These are phyloP conservation scores for Debaryomyces psychrophilus DNA, from an alignment of 1,139 yeast species.

Conservation along the genomic window DNA sequence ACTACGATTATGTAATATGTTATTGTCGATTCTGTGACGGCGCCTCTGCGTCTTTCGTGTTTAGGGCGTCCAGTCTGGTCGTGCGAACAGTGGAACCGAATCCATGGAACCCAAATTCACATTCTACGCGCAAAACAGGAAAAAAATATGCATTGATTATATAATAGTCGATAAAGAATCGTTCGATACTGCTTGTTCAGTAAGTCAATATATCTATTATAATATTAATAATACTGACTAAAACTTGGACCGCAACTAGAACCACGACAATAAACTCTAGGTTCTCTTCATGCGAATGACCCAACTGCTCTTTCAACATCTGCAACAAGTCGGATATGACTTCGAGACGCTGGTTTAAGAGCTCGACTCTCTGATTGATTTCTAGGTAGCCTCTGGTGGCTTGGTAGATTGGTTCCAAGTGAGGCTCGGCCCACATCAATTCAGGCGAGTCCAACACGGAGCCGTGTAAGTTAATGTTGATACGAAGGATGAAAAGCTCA, in stretches of 20 bases:
- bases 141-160: not conserved
- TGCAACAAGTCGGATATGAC: conserved; percentile 90
- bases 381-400: conserved; percentile 95
- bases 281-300: conserved; percentile 89
- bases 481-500: conserved; percentile 86
- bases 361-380: conserved; percentile 87
- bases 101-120: not conserved
- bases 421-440: conserved; percentile 98
- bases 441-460: conserved; percentile 96
- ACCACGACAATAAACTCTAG: conserved; percentile 90
- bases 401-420: conserved; percentile 93
- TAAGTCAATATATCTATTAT: conserved; percentile 44
- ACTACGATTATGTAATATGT: not conserved
- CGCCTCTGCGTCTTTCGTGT: not conserved
- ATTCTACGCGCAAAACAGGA: not conserved
- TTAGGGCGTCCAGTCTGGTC: not conserved
- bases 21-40: not conserved
- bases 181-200: conserved; percentile 12
- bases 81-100: not conserved
- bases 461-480: conserved; percentile 90
- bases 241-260: conserved; percentile 88
- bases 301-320: conserved; percentile 95
- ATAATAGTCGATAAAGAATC: not conserved
- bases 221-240: conserved; percentile 81
- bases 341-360: conserved; percentile 87